A percentile compares a stretch with the other conserved stretches of the same genome.
Conservation (phyloP, 1,139 yeast genomes). For the Suhomyces bolitotheri region DNA sequence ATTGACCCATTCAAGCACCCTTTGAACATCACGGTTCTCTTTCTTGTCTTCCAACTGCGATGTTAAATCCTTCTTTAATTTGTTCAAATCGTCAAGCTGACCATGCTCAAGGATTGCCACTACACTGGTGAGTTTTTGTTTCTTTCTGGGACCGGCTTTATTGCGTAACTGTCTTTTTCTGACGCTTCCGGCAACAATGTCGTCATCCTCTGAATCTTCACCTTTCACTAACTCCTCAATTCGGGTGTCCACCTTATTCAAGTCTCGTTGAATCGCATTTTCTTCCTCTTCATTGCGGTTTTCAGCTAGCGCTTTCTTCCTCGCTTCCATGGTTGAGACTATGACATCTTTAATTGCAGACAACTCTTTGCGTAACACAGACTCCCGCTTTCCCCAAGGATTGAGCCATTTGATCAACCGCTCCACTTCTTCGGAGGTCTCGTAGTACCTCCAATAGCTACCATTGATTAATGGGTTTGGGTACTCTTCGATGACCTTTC, state of each 20-base stretch:
- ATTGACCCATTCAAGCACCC: slow-evolving; percentile 64
- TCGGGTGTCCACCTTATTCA: slow-evolving; percentile 20
- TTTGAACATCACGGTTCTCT: slow-evolving; percentile 40
- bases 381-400: slow-evolving; percentile 77
- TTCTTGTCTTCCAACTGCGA: slow-evolving; percentile 31
- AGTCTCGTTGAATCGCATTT: slow-evolving; percentile 25
- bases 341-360: slow-evolving; percentile 54
- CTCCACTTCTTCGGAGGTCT: slow-evolving; percentile 58
- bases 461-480: slow-evolving; percentile 55
- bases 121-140: slow-evolving; percentile 25
- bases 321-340: slow-evolving; percentile 55
- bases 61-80: slow-evolving; percentile 27
- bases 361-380: slow-evolving; percentile 64
- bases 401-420: slow-evolving; percentile 66
- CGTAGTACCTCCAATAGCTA: slow-evolving; percentile 71
- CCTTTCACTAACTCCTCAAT: slow-evolving; percentile 21
- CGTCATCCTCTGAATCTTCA: slow-evolving; percentile 23
- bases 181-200: slow-evolving; percentile 15
- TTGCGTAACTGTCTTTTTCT: slow-evolving; percentile 20
- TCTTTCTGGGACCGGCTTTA: slow-evolving; percentile 19
- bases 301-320: slow-evolving; percentile 53
- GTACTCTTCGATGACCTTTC: slow-evolving; percentile 69
- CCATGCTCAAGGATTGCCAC: slow-evolving; percentile 35
- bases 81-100: slow-evolving; percentile 30
- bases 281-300: slow-evolving; percentile 47